Conservation (phyloP, 805 yeast genomes). For the Saccharomycopsis capsularis region DNA sequence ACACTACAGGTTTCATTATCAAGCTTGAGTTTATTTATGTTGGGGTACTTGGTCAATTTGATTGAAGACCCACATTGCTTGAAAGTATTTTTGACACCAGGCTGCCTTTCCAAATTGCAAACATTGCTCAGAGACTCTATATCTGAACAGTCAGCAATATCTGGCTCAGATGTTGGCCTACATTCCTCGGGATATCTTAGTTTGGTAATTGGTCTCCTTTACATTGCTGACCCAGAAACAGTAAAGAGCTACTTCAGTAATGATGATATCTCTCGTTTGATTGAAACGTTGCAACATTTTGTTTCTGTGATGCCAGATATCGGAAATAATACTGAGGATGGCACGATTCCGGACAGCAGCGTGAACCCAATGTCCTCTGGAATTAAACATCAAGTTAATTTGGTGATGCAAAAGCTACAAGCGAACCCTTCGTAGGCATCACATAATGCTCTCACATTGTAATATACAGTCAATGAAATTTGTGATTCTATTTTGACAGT, state of each 20-base stretch:
- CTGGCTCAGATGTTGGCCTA: too few relatives aligned
- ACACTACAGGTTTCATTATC: too few relatives aligned
- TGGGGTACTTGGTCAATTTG: conserved; percentile 5
- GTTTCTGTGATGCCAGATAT: not conserved
- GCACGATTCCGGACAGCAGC: not conserved
- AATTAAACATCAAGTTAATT: not conserved
- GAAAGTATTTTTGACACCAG: too few relatives aligned
- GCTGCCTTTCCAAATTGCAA: too few relatives aligned
- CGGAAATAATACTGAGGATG: not conserved
- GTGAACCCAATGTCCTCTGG: too few relatives aligned
- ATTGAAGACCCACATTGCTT: conserved; percentile 1
- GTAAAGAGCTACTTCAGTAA: not conserved
- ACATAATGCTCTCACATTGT: too few relatives aligned
- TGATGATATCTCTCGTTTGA: not conserved
- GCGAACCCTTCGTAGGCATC: too few relatives aligned
- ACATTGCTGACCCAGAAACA: not conserved
- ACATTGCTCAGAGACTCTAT: too few relatives aligned
- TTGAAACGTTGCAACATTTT: not conserved
- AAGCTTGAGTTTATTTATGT: not conserved
- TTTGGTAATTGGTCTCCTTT: not conserved
- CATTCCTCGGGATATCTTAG: not conserved
- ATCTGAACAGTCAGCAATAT: too few relatives aligned
- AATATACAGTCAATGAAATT: too few relatives aligned
- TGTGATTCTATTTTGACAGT: too few relatives aligned
- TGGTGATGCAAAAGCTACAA: not conserved